A percentile compares a stretch with the other conserved stretches of the same genome.
phyloP scores from a whole-genome alignment of 352 stramenopile genomes.

The Blastocystis sp. region DNA sequence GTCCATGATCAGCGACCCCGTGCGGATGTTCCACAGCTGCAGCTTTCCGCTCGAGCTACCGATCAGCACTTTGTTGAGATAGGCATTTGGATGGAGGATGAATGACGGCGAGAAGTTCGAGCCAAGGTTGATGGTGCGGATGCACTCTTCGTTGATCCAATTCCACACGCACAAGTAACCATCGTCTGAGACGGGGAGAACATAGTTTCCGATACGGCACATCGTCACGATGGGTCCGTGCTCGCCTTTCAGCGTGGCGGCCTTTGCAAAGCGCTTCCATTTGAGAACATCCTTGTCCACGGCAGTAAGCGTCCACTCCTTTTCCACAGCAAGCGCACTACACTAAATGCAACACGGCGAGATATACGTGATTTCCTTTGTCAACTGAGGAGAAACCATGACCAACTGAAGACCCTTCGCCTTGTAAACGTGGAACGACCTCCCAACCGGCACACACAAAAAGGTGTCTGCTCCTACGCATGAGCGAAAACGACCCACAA shows the following conservation, averaged over 20 bases:
- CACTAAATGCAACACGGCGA: slow-evolving; percentile 72
- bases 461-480: slow-evolving; percentile 76
- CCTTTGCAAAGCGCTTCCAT: slow-evolving; percentile 67
- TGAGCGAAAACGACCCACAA: neutral
- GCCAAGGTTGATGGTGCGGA: slow-evolving; percentile 81
- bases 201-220: slow-evolving; percentile 66
- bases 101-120: slow-evolving; percentile 80
- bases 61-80: slow-evolving; percentile 87
- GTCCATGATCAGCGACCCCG: slow-evolving; percentile 84
- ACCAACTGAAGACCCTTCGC: slow-evolving; percentile 85
- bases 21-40: slow-evolving; percentile 86
- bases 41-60: slow-evolving; percentile 82
- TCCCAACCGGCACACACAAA: slow-evolving; percentile 82
- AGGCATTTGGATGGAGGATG: slow-evolving; percentile 84
- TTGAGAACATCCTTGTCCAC: slow-evolving; percentile 81
- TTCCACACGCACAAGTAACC: slow-evolving; percentile 72
- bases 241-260: slow-evolving; percentile 25
- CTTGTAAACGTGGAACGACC: slow-evolving; percentile 87
- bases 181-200: slow-evolving; percentile 43
- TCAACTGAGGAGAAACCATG: slow-evolving; percentile 83
- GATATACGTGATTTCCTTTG: slow-evolving; percentile 82
- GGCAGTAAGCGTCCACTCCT: slow-evolving; percentile 80
- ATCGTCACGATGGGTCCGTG: slow-evolving; percentile 20
- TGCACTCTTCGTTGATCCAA: slow-evolving; percentile 79
- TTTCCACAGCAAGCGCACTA: slow-evolving; percentile 79